phyloP scores from a whole-genome alignment of 148 eudicot genomes.

The Limonium bicolor region DNA sequence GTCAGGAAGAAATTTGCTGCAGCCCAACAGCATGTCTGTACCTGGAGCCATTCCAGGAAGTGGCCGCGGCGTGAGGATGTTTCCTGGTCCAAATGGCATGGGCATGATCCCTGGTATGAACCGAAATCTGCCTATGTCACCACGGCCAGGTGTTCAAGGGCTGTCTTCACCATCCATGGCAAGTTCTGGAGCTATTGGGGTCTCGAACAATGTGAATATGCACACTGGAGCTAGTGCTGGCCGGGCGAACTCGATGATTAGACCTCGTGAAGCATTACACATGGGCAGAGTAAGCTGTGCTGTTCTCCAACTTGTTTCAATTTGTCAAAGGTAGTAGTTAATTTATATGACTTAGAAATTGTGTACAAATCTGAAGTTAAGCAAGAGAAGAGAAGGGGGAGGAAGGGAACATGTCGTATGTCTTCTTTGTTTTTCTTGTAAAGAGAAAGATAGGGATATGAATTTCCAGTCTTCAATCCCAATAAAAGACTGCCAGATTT shows the following conservation, averaged over 20 bases:
- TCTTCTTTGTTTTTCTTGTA: too few relatives aligned
- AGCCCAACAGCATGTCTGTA: conserved; percentile 25
- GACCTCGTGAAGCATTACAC: conserved; percentile 58
- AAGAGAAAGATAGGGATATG: too few relatives aligned
- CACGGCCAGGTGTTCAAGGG: conserved; percentile 64
- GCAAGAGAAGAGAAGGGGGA: too few relatives aligned
- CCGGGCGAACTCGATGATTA: conserved; percentile 40
- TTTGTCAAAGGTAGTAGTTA: too few relatives aligned
- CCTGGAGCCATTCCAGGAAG: conserved; percentile 51
- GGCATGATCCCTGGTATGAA: conserved; percentile 38
- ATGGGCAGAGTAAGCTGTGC: conserved; percentile 46
- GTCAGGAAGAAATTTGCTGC: conserved; percentile 53
- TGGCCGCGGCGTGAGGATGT: conserved; percentile 50
- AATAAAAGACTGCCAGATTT: too few relatives aligned
- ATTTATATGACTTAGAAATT: too few relatives aligned
- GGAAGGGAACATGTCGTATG: too few relatives aligned
- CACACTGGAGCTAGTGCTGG: conserved; percentile 46
- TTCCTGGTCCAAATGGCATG: conserved; percentile 53
- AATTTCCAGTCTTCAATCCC: too few relatives aligned
- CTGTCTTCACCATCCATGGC: conserved; percentile 42
- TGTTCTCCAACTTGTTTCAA: conserved; percentile 1
- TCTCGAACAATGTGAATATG: conserved; percentile 29
- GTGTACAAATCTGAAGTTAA: too few relatives aligned
- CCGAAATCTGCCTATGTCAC: conserved; percentile 37
- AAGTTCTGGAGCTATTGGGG: conserved; percentile 40